Evolutionary conservation across 23 red algal genomes (phyloP), one percentile per base, ranked within the genome.

Genomic region (Gracilaria vermiculophylla): DNA sequence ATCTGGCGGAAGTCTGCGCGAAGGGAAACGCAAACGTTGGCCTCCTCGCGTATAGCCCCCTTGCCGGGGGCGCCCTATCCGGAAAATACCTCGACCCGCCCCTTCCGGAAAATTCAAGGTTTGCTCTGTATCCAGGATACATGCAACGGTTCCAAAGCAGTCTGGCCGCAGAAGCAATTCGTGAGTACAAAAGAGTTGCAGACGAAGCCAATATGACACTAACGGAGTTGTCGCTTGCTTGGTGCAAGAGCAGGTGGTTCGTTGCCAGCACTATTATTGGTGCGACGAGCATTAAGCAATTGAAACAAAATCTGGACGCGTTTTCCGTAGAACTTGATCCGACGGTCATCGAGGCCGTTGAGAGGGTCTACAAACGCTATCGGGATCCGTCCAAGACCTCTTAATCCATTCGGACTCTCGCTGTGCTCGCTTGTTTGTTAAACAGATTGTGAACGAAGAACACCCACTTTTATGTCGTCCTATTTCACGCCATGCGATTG

Each of bases 1-100:
- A 82, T 13, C 50, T 94, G 16, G 83, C 74, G 35, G 96, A 98
- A 82, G 92, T 83, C 16, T 91, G 92, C 47, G 77, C 92, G 1
- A 60, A 47, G 34, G 66, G 90, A 50, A 78, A 94, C 62, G 73
- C 73, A 58, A 55, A 89, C 66, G 41, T 95, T 4, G 17, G 28
- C 32, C 79, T 98, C 23, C 62, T 98, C 21, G 84, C 91, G 32
- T 98, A 90, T 67, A 90, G 88, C 71, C 92, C 92, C 12, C 80
- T 98, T 27, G 92, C 96, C 0, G 93, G 96, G 29, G 96, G 96
- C 2, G 92, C 83, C 16, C 93, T 98, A 6, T 92, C 87, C 20
- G 95, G 95, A 27, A 98, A 98, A 74, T 98, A 98, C 47, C 80
- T 91, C 19, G 77, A 79, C 3, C 81, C 69, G 16, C 62, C 77